Conservation (phyloP, 306 rosid genomes). For the Cyamopsis tetragonoloba region DNA sequence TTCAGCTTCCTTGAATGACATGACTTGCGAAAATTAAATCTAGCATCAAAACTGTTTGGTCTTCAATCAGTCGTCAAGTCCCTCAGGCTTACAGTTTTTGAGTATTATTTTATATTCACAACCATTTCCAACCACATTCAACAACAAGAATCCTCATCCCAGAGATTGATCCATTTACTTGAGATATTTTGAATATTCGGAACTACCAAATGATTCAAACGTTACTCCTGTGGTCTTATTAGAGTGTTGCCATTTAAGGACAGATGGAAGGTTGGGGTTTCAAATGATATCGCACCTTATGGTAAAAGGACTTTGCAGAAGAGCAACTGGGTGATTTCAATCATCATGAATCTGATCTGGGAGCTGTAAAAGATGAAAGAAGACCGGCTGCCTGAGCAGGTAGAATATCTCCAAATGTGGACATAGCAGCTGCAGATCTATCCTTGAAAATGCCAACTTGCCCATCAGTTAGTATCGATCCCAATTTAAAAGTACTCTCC, state of each 20-base stretch:
- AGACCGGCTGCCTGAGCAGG: conserved; percentile 99
- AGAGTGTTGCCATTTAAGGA: neutral
- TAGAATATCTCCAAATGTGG: conserved; percentile 89
- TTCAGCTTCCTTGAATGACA: conserved; percentile 25
- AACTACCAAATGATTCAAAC: conserved; percentile 13
- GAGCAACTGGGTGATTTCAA: neutral
- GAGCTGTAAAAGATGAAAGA: conserved; percentile 88
- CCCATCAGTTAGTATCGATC: conserved; percentile 87
- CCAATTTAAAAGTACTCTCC: conserved; percentile 93
- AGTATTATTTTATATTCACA: conserved; percentile 15
- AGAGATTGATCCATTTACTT: conserved; percentile 22
- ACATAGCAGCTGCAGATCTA: conserved; percentile 88
- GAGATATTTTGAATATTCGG: conserved; percentile 22
- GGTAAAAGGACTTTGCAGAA: conserved; percentile 15
- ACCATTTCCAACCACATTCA: neutral
- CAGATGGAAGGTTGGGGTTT: conserved; percentile 7
- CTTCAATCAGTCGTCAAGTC: conserved; percentile 19
- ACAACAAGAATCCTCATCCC: conserved; percentile 24
- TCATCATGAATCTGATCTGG: conserved; percentile 80
- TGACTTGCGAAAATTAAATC: conserved; percentile 7
- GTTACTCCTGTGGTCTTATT: conserved; percentile 17
- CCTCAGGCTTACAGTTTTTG: conserved; percentile 14
- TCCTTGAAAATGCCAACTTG: conserved; percentile 98
- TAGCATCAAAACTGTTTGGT: conserved; percentile 14
- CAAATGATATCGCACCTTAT: neutral